Evolutionary conservation across 768 basidiomycete species (phyloP), one percentile per base, ranked within the genome.

Genomic region (Termitomyces sp.): DNA sequence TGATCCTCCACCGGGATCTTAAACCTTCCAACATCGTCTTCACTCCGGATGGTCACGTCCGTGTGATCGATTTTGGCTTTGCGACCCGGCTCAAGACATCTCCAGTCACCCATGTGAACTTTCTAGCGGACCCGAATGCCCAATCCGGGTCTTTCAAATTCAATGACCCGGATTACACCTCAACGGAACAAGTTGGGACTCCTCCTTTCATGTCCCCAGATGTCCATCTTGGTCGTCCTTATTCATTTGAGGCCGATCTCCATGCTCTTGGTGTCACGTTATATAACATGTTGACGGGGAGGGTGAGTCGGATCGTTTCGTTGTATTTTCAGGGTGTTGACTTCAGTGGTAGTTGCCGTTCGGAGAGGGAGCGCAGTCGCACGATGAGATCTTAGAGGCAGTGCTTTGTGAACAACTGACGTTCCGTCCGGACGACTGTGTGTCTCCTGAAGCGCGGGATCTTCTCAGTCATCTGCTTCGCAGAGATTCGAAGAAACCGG

Each of bases 21-120:
- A 67, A 67, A 32, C 64, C 60, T 9, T 32, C 34, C 2, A 66
- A 64, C 12, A 60, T 66, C 5, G 32, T 60, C 1, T 45, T 67
- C 11, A 59, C 62, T 0, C 17, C 45, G 0, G 42, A 50, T 9
- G 66, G 66, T 7, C 63, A 67, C 32, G 29, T 67, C 34, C 56
- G 61, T 5, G 31, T 67, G 7, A 54, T 62, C 1, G 66, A 61
- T 17, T 59, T 67, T 43, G 61, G 66, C 2, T 43, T 46, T 2
- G 56, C 63, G 1, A 64, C 43, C 31, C 36, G 55, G 42, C 58
- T 64, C 48, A 25, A 10, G 20, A 46, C 4, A 14, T 46, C 17
- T 10, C 48, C 42, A 47, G 38, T 14, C 45, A 38, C 46, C 2
- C 9, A 25, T 14, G 4, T 57, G 6, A 20, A 49, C 31, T 59